Percentiles rank a stretch among this genome's conserved stretches.
Conservation (phyloP, 2,329 filamentous ascomycete genomes). For the Aureobasidium musti region DNA sequence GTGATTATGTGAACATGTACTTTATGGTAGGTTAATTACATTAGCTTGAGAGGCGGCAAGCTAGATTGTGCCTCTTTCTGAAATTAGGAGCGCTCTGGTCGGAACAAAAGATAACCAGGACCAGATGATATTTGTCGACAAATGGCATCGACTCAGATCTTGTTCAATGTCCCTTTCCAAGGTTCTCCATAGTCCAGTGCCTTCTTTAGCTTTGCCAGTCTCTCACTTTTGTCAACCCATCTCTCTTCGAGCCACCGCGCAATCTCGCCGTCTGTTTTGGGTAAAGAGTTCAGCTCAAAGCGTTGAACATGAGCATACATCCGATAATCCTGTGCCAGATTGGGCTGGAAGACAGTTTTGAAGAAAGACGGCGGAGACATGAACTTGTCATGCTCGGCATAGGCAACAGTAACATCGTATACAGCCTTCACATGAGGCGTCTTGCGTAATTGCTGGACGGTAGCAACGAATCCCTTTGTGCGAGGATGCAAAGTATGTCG, state of each 20-base stretch:
- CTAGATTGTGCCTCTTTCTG: neutral
- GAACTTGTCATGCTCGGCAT: constrained; percentile 38
- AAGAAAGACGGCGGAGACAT: constrained; percentile 41
- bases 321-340: constrained; percentile 36
- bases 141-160: neutral
- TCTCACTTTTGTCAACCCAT: constrained; percentile 43
- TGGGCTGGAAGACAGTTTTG: constrained; percentile 37
- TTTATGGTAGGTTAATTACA: constrained; percentile 1
- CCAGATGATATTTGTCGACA: neutral
- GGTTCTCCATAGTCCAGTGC: constrained; percentile 17
- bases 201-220: constrained; percentile 36
- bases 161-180: constrained; percentile 10
- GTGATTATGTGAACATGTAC: neutral
- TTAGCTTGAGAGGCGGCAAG: constrained; percentile 13
- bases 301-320: constrained; percentile 43
- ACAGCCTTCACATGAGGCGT: constrained; percentile 42
- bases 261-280: constrained; percentile 38
- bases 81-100: neutral
- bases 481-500: constrained; percentile 62
- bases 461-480: constrained; percentile 62
- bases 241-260: constrained; percentile 42
- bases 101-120: neutral
- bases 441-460: constrained; percentile 55
- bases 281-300: constrained; percentile 38
- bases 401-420: constrained; percentile 46